These are phyloP conservation scores for Megacollybia marginata DNA, from an alignment of 768 basidiomycete species.

Conservation along the genomic window DNA sequence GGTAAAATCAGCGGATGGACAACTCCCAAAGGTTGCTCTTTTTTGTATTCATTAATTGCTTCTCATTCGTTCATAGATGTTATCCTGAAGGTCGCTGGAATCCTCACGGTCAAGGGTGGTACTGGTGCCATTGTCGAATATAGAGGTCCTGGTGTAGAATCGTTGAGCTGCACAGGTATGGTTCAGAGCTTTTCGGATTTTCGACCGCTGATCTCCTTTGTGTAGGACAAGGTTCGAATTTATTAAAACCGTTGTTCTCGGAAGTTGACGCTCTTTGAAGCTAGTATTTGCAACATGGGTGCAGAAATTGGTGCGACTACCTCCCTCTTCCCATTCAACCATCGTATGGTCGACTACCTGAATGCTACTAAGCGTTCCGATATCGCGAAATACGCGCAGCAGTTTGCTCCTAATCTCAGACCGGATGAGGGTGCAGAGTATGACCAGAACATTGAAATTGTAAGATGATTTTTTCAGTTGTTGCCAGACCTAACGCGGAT, in stretches of 20 bases:
- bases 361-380: constrained; percentile 88
- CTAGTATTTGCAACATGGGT: constrained; percentile 99
- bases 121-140: constrained; percentile 99
- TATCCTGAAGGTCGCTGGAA: constrained; percentile 98
- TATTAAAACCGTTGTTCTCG: too few relatives aligned
- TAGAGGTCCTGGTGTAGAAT: constrained; percentile 89
- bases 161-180: constrained; percentile 97
- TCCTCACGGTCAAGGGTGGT: constrained; percentile 98
- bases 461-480: constrained; percentile 26
- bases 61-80: constrained; percentile 51
- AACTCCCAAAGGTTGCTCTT: constrained; percentile 77
- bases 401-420: constrained; percentile 84
- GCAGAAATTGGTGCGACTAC: constrained; percentile 99
- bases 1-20: constrained; percentile 97
- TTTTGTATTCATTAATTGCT: not conserved
- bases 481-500: not conserved
- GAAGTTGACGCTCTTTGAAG: constrained; percentile 17
- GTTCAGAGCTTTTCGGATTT: too few relatives aligned
- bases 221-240: too few relatives aligned
- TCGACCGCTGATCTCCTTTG: too few relatives aligned
- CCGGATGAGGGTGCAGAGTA: constrained; percentile 89
- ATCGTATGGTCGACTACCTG: constrained; percentile 89
- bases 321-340: constrained; percentile 97
- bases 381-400: constrained; percentile 83
- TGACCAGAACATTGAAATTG: constrained; percentile 90